Percentiles rank a stretch among this genome's conserved stretches.
Conservation (phyloP, 495 filamentous ascomycete genomes). For the Xylaria palmicola region DNA sequence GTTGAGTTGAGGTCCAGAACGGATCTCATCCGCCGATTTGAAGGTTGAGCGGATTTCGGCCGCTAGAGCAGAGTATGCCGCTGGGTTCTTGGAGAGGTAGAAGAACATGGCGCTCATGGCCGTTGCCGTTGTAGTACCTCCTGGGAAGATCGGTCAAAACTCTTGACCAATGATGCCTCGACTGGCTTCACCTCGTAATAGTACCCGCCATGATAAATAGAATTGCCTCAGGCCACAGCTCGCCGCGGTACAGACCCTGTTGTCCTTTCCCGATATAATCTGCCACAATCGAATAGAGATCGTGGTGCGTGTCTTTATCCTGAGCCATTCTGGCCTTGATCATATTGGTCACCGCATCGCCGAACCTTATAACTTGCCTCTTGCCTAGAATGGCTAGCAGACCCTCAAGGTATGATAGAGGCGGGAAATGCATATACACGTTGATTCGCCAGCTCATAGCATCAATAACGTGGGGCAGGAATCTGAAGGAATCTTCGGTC, state of each 20-base stretch:
- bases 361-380: background rate
- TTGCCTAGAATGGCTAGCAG: background rate
- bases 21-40: conserved; percentile 24
- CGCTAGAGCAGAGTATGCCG: conserved; percentile 19
- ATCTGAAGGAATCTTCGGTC: background rate
- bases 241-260: background rate
- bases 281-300: conserved; percentile 32
- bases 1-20: conserved; percentile 16
- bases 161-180: no score
- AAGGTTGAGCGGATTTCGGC: conserved; percentile 37
- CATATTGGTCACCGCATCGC: no score
- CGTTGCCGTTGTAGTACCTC: conserved; percentile 31
- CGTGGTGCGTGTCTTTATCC: conserved; percentile 13
- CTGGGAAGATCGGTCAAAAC: background rate
- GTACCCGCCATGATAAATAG: conserved; percentile 24
- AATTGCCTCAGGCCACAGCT: conserved; percentile 4
- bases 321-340: background rate
- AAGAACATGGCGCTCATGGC: conserved; percentile 30
- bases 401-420: background rate
- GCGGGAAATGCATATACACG: background rate
- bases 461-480: background rate
- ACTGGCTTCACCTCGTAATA: no score
- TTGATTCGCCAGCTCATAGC: background rate
- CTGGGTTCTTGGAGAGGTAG: conserved; percentile 34
- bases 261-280: conserved; percentile 24